Percentiles rank a stretch among this genome's conserved stretches.
phyloP scores from a whole-genome alignment of 176 grass and related monocot genomes.

The Poa pratensis region DNA sequence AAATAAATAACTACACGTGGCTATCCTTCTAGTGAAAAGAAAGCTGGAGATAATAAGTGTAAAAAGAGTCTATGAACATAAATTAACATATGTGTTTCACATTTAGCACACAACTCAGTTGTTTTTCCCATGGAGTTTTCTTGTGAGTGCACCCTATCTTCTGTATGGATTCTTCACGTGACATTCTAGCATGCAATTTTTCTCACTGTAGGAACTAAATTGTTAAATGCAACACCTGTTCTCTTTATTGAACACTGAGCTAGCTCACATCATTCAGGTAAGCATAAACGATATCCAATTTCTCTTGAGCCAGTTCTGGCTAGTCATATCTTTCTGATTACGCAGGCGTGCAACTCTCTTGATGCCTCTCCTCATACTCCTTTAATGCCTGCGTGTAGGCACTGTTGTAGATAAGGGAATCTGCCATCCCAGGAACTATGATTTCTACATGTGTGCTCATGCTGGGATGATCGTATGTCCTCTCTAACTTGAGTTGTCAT shows the following conservation, averaged over 20 bases:
- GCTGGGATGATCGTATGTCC: constrained; percentile 52
- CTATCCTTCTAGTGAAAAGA: not conserved
- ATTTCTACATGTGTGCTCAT: constrained; percentile 71
- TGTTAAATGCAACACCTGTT: not conserved
- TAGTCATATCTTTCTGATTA: not conserved
- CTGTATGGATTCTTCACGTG: not conserved
- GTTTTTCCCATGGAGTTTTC: not conserved
- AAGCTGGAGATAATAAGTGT: not conserved
- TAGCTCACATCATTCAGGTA: constrained; percentile 60
- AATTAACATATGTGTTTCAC: not conserved
- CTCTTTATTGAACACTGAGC: constrained; percentile 59
- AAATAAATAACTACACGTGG: not conserved
- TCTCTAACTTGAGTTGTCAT: not conserved
- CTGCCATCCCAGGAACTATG: constrained; percentile 61
- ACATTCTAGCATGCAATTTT: not conserved
- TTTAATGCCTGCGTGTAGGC: constrained; percentile 14
- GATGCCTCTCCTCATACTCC: not conserved
- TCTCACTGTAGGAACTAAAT: not conserved
- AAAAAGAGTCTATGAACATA: not conserved
- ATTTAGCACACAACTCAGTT: not conserved
- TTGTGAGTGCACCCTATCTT: not conserved
- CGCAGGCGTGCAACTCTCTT: constrained; percentile 57
- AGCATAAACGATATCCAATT: not conserved
- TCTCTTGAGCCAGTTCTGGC: not conserved
- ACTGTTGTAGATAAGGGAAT: constrained; percentile 61